Base-by-base conservation (phyloP, 2,329 filamentous ascomycete genomes). In the Raffaelea arxii region DNA sequence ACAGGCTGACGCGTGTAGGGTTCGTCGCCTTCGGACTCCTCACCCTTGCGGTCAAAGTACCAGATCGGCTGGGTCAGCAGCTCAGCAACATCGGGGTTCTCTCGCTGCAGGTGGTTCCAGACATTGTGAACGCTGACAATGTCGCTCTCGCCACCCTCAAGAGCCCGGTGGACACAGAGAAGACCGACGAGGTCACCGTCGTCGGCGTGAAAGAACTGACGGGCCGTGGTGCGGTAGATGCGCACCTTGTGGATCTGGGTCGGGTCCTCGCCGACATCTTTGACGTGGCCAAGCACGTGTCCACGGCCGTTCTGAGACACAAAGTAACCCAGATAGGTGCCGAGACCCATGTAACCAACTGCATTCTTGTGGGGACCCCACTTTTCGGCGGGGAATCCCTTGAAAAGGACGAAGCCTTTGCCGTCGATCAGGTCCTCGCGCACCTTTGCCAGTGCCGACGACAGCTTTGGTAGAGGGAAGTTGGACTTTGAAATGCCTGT, bases 31-130 rank as follows among this genome's bases (percentile, higher is more conserved):
- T 71, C 67, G 21, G 80, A 85, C 1, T 77, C 79, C 69, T 94
- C 88, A 11, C 88, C 88, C 69, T 94, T 94, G 46, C 88, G 82
- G 65, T 94, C 88, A 62, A 94, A 91, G 68, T 94, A 92, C 88
- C 88, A 94, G 53, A 88, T 78, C 1, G 88, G 87, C 60, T 82
- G 67, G 1, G 84, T 83, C 45, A 94, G 70, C 6, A 81, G 73
- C 61, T 85, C 78, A 1, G 86, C 82, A 2, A 94, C 82, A 57
- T 91, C 87, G 0, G 87, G 86, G 22, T 86, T 74, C 59, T 91
- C 79, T 35, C 64, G 65, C 60, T 88, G 85, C 30, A 94, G 71
- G 32, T 75, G 75, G 64, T 94, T 94, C 78, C 84, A 94, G 35
- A 94, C 84, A 54, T 81, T 69, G 62, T 94, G 88, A 18, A 81